These are phyloP conservation scores for Cadophora gregata DNA, from an alignment of 2,329 filamentous ascomycete species.

Conservation along the genomic window DNA sequence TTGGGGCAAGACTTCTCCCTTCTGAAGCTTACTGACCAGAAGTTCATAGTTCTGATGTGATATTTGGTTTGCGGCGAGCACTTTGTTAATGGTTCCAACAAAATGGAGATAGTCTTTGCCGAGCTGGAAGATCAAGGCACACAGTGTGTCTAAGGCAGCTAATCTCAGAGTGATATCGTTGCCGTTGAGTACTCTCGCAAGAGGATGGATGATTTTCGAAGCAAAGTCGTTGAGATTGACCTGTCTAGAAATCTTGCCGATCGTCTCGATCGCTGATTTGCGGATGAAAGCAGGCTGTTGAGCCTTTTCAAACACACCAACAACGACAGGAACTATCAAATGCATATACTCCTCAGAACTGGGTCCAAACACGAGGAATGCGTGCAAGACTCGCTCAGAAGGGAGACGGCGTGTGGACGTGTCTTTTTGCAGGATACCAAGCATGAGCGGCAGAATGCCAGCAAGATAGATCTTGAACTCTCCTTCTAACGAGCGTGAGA, in stretches of 20 bases:
- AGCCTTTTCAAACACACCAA: slow-evolving; percentile 90
- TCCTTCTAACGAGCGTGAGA: slow-evolving; percentile 90
- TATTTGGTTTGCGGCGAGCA: slow-evolving; percentile 78
- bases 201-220: slow-evolving; percentile 92
- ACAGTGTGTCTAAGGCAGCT: slow-evolving; percentile 90
- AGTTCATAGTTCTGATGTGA: slow-evolving; percentile 92
- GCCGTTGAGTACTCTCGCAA: slow-evolving; percentile 80
- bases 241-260: slow-evolving; percentile 91
- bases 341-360: slow-evolving; percentile 99
- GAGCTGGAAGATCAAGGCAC: slow-evolving; percentile 92
- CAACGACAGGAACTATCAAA: slow-evolving; percentile 93
- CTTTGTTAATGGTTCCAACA: slow-evolving; percentile 90
- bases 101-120: slow-evolving; percentile 96
- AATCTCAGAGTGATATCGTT: slow-evolving; percentile 76
- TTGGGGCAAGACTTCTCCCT: slow-evolving; percentile 92
- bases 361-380: slow-evolving; percentile 93
- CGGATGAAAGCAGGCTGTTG: slow-evolving; percentile 80
- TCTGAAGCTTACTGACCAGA: slow-evolving; percentile 89
- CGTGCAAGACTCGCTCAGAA: slow-evolving; percentile 90
- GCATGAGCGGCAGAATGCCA: slow-evolving; percentile 87
- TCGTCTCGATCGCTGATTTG: slow-evolving; percentile 90
- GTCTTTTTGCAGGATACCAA: slow-evolving; percentile 91
- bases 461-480: slow-evolving; percentile 98
- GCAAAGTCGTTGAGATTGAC: slow-evolving; percentile 98
- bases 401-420: slow-evolving; percentile 74